phyloP scores from a whole-genome alignment of 2,329 filamentous ascomycete species.

The Neophaeococcomyces mojaviensis region DNA sequence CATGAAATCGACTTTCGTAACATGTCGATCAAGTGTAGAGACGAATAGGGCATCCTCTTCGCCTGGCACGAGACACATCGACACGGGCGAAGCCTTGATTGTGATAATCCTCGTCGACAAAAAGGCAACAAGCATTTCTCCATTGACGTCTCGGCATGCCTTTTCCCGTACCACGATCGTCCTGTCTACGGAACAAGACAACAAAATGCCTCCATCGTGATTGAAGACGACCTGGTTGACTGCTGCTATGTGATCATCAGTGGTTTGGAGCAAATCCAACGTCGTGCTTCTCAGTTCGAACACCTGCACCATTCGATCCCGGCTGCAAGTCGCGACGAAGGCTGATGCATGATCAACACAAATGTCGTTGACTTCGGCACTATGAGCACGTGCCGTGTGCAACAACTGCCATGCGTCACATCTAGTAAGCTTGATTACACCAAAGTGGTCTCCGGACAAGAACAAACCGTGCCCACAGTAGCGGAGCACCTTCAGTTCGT shows the following conservation, averaged over 20 bases:
- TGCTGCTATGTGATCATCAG: slow-evolving; percentile 83
- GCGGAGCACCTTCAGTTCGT: slow-evolving; percentile 52
- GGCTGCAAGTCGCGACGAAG: slow-evolving; percentile 72
- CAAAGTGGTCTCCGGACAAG: slow-evolving; percentile 77
- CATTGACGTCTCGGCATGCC: slow-evolving; percentile 51
- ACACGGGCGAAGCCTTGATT: slow-evolving; percentile 77
- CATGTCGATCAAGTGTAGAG: slow-evolving; percentile 55
- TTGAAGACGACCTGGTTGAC: slow-evolving; percentile 72
- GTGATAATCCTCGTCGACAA: slow-evolving; percentile 69
- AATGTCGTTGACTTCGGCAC: slow-evolving; percentile 76
- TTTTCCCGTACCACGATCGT: slow-evolving; percentile 77
- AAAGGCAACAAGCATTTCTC: slow-evolving; percentile 60
- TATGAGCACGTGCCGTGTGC: slow-evolving; percentile 76
- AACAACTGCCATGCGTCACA: slow-evolving; percentile 48
- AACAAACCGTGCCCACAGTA: slow-evolving; percentile 60
- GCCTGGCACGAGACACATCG: slow-evolving; percentile 65
- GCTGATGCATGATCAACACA: slow-evolving; percentile 57
- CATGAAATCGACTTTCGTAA: slow-evolving; percentile 53
- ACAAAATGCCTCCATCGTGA: slow-evolving; percentile 59
- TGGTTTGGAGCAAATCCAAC: slow-evolving; percentile 78
- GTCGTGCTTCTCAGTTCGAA: slow-evolving; percentile 55
- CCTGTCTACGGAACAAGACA: slow-evolving; percentile 84
- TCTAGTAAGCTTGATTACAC: slow-evolving; percentile 55
- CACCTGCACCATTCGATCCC: slow-evolving; percentile 90
- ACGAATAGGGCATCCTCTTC: slow-evolving; percentile 49